phyloP scores from a whole-genome alignment of 495 filamentous ascomycete genomes.

The Penicillium soppii region DNA sequence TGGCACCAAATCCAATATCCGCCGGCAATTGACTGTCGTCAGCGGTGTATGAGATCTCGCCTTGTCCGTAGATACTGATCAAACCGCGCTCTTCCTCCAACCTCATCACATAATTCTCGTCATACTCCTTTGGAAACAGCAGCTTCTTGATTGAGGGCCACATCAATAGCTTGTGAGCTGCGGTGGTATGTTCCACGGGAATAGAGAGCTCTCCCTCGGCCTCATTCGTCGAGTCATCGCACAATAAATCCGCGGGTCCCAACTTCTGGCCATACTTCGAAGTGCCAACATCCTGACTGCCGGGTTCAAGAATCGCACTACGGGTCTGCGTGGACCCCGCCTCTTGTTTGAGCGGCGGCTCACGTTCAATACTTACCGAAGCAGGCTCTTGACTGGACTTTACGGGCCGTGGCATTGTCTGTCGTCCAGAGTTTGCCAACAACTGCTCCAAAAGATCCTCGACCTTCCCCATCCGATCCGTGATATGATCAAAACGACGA shows the following conservation, averaged over 20 bases:
- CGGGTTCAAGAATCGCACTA: not conserved
- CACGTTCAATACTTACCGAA: conserved; percentile 7
- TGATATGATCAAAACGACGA: too few relatives aligned
- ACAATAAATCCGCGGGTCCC: not conserved
- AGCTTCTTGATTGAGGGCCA: conserved; percentile 65
- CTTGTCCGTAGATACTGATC: conserved; percentile 73
- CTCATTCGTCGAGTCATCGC: conserved; percentile 17
- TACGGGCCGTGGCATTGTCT: not conserved
- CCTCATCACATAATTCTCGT: conserved; percentile 67
- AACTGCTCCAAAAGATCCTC: not conserved
- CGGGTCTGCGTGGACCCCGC: not conserved
- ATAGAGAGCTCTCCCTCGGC: conserved; percentile 61
- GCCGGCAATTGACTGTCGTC: conserved; percentile 29
- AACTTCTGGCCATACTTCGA: conserved; percentile 5
- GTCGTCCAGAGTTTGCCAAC: too few relatives aligned
- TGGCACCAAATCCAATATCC: conserved; percentile 8
- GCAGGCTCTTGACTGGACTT: not conserved
- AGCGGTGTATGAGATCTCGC: conserved; percentile 62
- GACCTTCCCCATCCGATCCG: not conserved
- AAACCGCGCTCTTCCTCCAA: conserved; percentile 75
- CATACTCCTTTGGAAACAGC: conserved; percentile 45
- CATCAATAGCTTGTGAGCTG: conserved; percentile 73
- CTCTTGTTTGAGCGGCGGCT: not conserved
- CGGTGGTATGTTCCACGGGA: conserved; percentile 75
- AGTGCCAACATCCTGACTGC: not conserved